A percentile compares a stretch with the other conserved stretches of the same genome.
Conservation (phyloP, 345 rosid species). For the Firmiana major region DNA sequence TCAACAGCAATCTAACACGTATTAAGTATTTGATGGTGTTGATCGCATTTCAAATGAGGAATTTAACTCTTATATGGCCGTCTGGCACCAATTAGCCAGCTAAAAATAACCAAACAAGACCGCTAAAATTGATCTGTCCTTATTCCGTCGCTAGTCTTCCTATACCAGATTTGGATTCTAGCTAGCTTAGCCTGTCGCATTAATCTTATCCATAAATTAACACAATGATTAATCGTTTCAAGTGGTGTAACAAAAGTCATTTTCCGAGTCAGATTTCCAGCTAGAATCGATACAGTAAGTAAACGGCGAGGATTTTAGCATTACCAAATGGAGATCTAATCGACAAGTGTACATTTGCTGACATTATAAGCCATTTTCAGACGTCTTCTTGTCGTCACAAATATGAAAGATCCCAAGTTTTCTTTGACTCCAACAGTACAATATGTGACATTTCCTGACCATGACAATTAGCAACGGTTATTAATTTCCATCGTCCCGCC, state of each 20-base stretch:
- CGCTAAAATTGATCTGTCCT: not conserved
- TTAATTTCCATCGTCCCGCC: constrained; percentile 4
- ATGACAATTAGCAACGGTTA: not conserved
- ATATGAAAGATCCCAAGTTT: not conserved
- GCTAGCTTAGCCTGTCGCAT: no score
- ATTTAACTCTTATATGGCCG: not conserved
- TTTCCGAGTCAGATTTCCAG: not conserved
- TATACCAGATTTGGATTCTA: no score
- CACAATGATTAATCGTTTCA: not conserved
- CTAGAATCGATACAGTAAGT: not conserved
- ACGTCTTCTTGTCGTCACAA: not conserved
- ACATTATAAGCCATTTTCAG: not conserved
- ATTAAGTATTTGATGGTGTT: not conserved
- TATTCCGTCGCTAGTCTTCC: no score
- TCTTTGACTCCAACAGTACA: not conserved
- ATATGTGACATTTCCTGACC: not conserved
- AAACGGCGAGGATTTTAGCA: not conserved
- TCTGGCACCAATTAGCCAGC: not conserved
- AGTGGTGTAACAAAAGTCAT: not conserved
- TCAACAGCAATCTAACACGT: not conserved
- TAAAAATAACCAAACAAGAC: not conserved
- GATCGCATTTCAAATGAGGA: not conserved
- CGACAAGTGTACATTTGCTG: constrained; percentile 7
- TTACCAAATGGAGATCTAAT: constrained; percentile 2
- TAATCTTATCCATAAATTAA: not conserved